phyloP scores from a whole-genome alignment of 306 rosid genomes.

The Dalbergia oliveri region DNA sequence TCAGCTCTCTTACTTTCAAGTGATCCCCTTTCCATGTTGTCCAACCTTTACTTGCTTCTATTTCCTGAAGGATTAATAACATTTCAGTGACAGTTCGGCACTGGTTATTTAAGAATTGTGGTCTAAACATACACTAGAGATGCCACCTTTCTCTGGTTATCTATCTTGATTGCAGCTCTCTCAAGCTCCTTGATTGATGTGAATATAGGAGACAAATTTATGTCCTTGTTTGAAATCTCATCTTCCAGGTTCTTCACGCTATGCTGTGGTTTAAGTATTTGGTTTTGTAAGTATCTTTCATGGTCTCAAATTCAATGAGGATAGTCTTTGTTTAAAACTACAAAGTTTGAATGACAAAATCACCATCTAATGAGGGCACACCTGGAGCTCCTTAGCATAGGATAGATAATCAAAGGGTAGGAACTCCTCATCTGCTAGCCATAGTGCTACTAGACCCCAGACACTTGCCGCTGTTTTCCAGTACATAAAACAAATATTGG shows the following conservation, averaged over 20 bases:
- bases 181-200: slow-evolving; percentile 67
- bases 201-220: slow-evolving; percentile 62
- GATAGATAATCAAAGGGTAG: slow-evolving; percentile 71
- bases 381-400: slow-evolving; percentile 69
- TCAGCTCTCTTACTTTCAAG: slow-evolving; percentile 66
- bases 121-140: not conserved
- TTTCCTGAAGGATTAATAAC: slow-evolving; percentile 52
- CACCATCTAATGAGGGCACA: slow-evolving; percentile 33
- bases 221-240: slow-evolving; percentile 53
- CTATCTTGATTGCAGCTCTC: slow-evolving; percentile 60
- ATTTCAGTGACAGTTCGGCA: not conserved
- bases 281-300: slow-evolving; percentile 32
- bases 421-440: slow-evolving; percentile 75
- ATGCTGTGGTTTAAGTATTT: slow-evolving; percentile 50
- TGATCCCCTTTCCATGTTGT: slow-evolving; percentile 52
- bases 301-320: slow-evolving; percentile 17
- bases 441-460: slow-evolving; percentile 80
- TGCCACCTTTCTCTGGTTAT: slow-evolving; percentile 65
- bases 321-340: not conserved
- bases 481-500: not conserved
- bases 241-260: slow-evolving; percentile 50
- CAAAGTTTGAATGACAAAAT: not conserved
- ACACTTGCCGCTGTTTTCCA: slow-evolving; percentile 70
- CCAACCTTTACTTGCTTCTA: slow-evolving; percentile 60
- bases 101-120: not conserved